A percentile compares a stretch with the other conserved stretches of the same genome.
Conservation (phyloP, 169 alveolate genomes). For the Plasmodium gallinaceum region DNA sequence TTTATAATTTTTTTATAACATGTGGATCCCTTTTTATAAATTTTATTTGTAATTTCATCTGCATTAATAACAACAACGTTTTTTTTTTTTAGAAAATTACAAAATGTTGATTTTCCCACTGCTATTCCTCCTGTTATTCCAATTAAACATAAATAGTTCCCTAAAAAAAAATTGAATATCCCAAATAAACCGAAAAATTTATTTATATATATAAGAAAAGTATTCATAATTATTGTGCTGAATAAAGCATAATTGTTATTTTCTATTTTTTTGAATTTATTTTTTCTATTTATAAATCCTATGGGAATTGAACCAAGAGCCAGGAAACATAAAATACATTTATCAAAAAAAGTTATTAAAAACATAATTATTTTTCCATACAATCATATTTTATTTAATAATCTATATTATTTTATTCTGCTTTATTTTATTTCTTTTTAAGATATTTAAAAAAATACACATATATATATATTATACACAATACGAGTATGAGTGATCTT, state of each 20-base stretch:
- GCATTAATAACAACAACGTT: conserved; percentile 80
- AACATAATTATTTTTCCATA: conserved; percentile 71
- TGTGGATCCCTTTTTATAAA: conserved; percentile 81
- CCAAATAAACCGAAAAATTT: conserved; percentile 75
- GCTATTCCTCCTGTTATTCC: conserved; percentile 89
- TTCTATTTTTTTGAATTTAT: conserved; percentile 64
- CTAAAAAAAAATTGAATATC: conserved; percentile 74
- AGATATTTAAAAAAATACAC: not conserved
- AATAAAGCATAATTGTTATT: conserved; percentile 59
- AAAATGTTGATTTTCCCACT: conserved; percentile 85
- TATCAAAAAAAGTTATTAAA: conserved; percentile 66
- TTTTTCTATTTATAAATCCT: conserved; percentile 78
- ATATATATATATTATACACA: not conserved
- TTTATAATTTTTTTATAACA: conserved; percentile 81
- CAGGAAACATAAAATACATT: conserved; percentile 75
- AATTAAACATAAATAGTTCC: conserved; percentile 82
- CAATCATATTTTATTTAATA: conserved; percentile 68
- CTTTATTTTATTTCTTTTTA: not conserved
- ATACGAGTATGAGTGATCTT: no score
- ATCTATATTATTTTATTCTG: not conserved
- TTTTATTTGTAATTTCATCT: conserved; percentile 58
- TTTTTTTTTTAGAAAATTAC: conserved; percentile 81
- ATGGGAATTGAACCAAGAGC: conserved; percentile 75
- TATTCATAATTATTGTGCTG: conserved; percentile 74
- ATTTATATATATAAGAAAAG: conserved; percentile 42